Percentiles rank a stretch among this genome's conserved stretches.
Evolutionary conservation across 805 yeast species (phyloP).

Genomic region (Cyberlindnera japonica): DNA sequence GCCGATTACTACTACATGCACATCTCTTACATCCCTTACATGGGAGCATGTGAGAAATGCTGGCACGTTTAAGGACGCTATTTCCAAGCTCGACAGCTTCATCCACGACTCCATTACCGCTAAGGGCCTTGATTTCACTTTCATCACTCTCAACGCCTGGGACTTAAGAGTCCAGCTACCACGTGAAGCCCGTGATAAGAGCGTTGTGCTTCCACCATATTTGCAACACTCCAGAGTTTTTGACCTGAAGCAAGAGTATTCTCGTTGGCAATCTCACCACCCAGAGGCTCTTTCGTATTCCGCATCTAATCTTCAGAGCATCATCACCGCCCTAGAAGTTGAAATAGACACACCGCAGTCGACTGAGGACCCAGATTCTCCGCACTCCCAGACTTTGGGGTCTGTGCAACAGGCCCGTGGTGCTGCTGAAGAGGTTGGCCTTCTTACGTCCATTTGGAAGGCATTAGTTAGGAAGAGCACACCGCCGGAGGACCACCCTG

Average conservation of each 20-base stretch:
- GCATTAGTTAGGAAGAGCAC: conserved; percentile 47
- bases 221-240: conserved; percentile 73
- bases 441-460: conserved; percentile 42
- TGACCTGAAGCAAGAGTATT: conserved; percentile 70
- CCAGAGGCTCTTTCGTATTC: conserved; percentile 42
- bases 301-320: conserved; percentile 28
- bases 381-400: background rate
- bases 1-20: conserved; percentile 58
- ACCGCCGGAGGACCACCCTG: conserved; percentile 43
- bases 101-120: conserved; percentile 42
- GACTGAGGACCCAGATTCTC: conserved; percentile 2
- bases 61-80: conserved; percentile 59
- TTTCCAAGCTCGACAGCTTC: conserved; percentile 47
- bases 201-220: conserved; percentile 66
- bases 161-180: conserved; percentile 73
- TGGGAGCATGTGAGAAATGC: conserved; percentile 62
- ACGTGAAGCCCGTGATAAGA: conserved; percentile 76
- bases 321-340: conserved; percentile 30
- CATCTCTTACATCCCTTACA: conserved; percentile 48
- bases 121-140: conserved; percentile 49
- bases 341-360: conserved; percentile 10
- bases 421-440: conserved; percentile 42
- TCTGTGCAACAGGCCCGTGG: conserved; percentile 31
- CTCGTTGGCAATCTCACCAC: conserved; percentile 64
- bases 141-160: conserved; percentile 66